Evolutionary conservation across 257 asterid genomes (phyloP).

Genomic region (Nicotiana paniculata): DNA sequence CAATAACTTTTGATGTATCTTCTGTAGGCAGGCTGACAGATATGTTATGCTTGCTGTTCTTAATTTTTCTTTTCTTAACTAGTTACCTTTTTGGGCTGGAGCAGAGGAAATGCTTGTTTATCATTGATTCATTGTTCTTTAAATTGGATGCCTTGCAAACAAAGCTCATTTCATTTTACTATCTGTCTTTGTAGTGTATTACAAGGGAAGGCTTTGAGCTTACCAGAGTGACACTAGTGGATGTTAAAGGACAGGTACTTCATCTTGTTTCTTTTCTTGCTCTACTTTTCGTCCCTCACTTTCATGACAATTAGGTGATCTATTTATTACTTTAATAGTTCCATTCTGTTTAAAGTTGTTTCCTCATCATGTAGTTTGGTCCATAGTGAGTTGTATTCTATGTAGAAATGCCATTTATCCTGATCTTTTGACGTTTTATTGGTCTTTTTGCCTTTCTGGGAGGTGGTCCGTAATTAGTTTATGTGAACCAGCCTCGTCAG

Average conservation of each 20-base stretch:
- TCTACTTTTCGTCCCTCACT: background rate
- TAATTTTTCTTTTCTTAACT: background rate
- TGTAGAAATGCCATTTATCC: background rate
- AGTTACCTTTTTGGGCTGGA: background rate
- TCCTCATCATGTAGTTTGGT: constrained; percentile 1
- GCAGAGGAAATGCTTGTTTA: background rate
- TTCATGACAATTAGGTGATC: background rate
- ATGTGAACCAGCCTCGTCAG: background rate
- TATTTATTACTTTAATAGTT: background rate
- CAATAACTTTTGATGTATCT: background rate
- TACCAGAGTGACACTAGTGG: constrained; percentile 79
- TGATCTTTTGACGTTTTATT: background rate
- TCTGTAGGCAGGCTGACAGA: background rate
- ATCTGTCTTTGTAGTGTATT: constrained; percentile 56
- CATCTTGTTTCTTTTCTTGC: constrained; percentile 1
- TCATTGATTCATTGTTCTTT: background rate
- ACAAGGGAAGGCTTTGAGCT: constrained; percentile 87
- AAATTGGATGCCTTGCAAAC: background rate
- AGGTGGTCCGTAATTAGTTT: background rate
- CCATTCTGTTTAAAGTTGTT: background rate
- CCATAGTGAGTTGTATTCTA: background rate
- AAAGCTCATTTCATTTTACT: constrained; percentile 1
- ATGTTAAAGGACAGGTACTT: constrained; percentile 64
- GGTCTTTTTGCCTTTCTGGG: background rate
- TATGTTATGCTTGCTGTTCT: background rate